These are phyloP conservation scores for Coemansia sp. DNA, from an alignment of 192 early-diverging fungal species.

Conservation along the genomic window DNA sequence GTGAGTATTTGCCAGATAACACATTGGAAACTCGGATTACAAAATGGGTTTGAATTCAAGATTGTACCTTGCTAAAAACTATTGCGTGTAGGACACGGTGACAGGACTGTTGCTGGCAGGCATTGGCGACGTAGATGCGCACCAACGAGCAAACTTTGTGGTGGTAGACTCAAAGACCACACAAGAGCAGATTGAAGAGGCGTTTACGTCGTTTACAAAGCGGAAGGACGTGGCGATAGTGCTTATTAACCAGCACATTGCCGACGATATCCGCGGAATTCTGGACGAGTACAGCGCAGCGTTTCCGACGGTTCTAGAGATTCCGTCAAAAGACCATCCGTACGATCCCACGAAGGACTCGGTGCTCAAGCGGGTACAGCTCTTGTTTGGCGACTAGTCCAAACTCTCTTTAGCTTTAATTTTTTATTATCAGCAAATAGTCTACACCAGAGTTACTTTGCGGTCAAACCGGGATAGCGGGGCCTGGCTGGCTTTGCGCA, in stretches of 20 bases:
- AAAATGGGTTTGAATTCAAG: not conserved
- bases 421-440: not conserved
- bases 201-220: slow-evolving; percentile 85
- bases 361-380: slow-evolving; percentile 79
- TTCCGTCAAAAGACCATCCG: slow-evolving; percentile 98
- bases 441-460: slow-evolving; percentile 27
- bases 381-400: slow-evolving; percentile 75
- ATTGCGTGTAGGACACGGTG: slow-evolving; percentile 71
- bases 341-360: slow-evolving; percentile 90
- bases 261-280: slow-evolving; percentile 85
- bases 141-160: slow-evolving; percentile 93
- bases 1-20: slow-evolving; percentile 12
- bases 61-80: no score
- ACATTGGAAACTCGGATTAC: no score
- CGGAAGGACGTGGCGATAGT: slow-evolving; percentile 98
- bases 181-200: slow-evolving; percentile 67
- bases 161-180: slow-evolving; percentile 91
- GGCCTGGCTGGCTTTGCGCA: slow-evolving; percentile 35
- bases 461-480: slow-evolving; percentile 33
- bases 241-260: slow-evolving; percentile 96
- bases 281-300: slow-evolving; percentile 89
- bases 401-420: not conserved
- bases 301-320: slow-evolving; percentile 97
- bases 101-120: slow-evolving; percentile 98
- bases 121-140: slow-evolving; percentile 90